These are phyloP conservation scores for Cymbidium sinense DNA, from an alignment of 106 monocot species.

Conservation along the genomic window DNA sequence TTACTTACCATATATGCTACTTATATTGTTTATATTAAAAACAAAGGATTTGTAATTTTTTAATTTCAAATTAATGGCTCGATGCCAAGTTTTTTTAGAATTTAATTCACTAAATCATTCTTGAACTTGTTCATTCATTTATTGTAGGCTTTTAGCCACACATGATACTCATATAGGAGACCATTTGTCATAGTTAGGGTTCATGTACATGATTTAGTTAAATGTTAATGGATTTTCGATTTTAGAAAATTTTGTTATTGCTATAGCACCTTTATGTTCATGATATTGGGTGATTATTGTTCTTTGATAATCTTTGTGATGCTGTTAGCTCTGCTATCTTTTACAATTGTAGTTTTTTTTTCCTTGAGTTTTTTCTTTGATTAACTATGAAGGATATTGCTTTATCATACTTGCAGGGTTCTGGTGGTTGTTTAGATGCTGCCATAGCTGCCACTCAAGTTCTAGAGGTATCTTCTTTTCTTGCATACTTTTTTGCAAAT, in stretches of 20 bases:
- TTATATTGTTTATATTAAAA: too few relatives aligned
- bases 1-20: too few relatives aligned
- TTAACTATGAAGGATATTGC: not conserved
- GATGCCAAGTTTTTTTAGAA: not conserved
- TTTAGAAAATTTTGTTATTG: not conserved
- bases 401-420: slow-evolving; percentile 22
- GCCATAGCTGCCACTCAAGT: slow-evolving; percentile 81
- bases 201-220: not conserved
- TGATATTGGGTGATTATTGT: not conserved
- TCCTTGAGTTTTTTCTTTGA: not conserved
- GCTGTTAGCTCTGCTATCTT: not conserved
- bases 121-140: not conserved
- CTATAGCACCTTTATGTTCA: not conserved
- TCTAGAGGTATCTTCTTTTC: slow-evolving; percentile 54
- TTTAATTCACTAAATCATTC: not conserved
- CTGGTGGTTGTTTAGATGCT: slow-evolving; percentile 69
- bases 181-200: not conserved
- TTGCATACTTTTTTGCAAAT: not conserved
- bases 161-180: not conserved
- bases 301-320: not conserved
- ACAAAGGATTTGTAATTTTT: too few relatives aligned
- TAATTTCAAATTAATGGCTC: too few relatives aligned
- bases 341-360: not conserved
- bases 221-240: not conserved
- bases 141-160: not conserved